Percentiles rank a stretch among this genome's conserved stretches.
phyloP scores from a whole-genome alignment of 306 rosid species.

The Citrullus colocynthis region DNA sequence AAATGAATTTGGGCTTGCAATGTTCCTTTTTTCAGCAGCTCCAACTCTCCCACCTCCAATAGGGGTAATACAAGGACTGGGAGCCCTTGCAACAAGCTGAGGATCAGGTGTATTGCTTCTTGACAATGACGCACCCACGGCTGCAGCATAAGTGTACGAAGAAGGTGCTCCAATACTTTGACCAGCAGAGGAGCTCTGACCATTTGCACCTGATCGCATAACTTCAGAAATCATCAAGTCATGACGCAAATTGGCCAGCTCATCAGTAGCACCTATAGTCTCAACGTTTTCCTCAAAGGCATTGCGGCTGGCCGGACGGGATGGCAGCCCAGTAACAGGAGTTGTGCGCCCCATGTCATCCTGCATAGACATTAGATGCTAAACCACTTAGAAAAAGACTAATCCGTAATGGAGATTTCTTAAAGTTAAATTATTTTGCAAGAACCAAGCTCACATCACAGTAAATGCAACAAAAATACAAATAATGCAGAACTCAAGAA shows the following conservation, averaged over 20 bases:
- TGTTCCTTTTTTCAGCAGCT: constrained; percentile 55
- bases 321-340: constrained; percentile 45
- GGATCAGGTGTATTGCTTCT: constrained; percentile 94
- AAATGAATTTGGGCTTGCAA: constrained; percentile 46
- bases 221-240: constrained; percentile 38
- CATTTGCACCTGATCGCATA: constrained; percentile 43
- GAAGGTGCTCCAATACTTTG: constrained; percentile 47
- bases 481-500: not conserved
- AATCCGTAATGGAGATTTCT: not conserved
- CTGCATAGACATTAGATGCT: constrained; percentile 28
- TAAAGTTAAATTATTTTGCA: not conserved
- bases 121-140: constrained; percentile 69
- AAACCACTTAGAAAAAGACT: not conserved
- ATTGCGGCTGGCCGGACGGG: constrained; percentile 86
- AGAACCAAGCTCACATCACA: not conserved
- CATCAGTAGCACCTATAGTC: constrained; percentile 41
- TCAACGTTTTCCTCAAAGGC: constrained; percentile 79
- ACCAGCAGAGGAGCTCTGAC: constrained; percentile 46
- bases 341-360: constrained; percentile 63
- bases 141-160: constrained; percentile 83
- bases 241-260: constrained; percentile 32
- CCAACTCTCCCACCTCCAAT: constrained; percentile 73
- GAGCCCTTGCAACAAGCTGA: constrained; percentile 71
- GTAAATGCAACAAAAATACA: not conserved
- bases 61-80: constrained; percentile 87